Base-by-base conservation (phyloP, 2,329 filamentous ascomycete genomes). In the Immersiporthe knoxdaviesiana region DNA sequence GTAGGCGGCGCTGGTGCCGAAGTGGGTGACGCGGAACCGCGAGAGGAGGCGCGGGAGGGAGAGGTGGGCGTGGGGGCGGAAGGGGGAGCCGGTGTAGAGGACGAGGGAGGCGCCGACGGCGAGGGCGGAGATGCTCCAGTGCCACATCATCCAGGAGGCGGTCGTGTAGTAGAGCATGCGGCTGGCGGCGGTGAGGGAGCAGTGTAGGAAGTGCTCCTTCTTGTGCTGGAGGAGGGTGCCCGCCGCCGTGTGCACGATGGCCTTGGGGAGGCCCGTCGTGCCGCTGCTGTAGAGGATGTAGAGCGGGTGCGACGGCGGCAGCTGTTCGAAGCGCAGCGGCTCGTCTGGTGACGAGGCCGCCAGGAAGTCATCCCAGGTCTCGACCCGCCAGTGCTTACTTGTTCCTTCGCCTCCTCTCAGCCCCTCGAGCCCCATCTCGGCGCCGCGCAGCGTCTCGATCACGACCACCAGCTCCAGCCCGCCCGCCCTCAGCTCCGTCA, bases 141-240 rank as follows among this genome's bases (percentile, higher is more conserved):
- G 95, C 94, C 94, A 97, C 95, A 98, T 98, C 94, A 99, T 98
- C 96, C 94, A 97, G 0, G 93, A 97, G 14, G 91, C 94, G 3
- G 94, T 97, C 1, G 94, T 97, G 81, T 94, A 97, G 82, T 97
- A 97, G 79, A 97, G 92, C 76, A 97, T 85, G 27, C 91, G 87
- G 56, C 94, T 92, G 2, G 84, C 82, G 0, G 90, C 86, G 11
- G 86, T 84, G 72, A 99, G 89, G 30, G 94, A 93, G 78, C 92
- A 92, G 77, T 98, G 95, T 3, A 98, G 84, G 61, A 91, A 86
- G 77, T 97, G 94, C 78, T 98, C 96, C 78, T 99, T 99, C 81
- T 98, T 98, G 82, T 98, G 96, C 78, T 98, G 95, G 64, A 98
- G 86, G 8, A 99, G 83, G 0, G 95, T 97, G 8, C 96, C 96